Evolutionary conservation across 257 asterid species (phyloP).

Genomic region (Plantago elongata): DNA sequence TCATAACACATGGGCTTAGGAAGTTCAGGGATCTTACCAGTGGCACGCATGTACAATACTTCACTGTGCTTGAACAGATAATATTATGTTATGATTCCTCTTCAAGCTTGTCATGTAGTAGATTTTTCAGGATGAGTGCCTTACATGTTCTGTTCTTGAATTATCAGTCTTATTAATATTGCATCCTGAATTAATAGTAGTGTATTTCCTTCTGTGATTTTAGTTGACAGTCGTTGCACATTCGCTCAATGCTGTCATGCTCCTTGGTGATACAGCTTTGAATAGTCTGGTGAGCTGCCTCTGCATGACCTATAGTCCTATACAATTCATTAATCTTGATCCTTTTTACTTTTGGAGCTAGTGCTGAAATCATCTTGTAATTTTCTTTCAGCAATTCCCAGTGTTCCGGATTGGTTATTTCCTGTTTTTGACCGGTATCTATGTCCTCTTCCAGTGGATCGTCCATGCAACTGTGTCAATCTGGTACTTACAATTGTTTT

Average conservation of each 20-base stretch:
- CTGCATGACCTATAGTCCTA: conserved; percentile 11
- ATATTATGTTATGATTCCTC: too few species aligned
- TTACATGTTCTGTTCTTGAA: conserved; percentile 7
- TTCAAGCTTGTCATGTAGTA: too few species aligned
- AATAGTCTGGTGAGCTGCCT: conserved; percentile 67
- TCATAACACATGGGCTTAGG: too few species aligned
- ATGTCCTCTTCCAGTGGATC: conserved; percentile 85
- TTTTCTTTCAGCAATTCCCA: conserved; percentile 59
- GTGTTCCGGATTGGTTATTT: conserved; percentile 82
- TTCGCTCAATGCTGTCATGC: conserved; percentile 63
- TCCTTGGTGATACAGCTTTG: conserved; percentile 75
- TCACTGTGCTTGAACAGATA: too few species aligned
- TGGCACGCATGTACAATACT: too few species aligned
- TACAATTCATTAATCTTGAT: conserved; percentile 11
- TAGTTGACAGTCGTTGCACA: conserved; percentile 86
- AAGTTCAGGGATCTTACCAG: too few species aligned
- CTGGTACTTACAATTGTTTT: conserved; percentile 41
- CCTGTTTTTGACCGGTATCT: conserved; percentile 59
- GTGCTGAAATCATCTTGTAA: conserved; percentile 11
- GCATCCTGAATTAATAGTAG: conserved; percentile 11
- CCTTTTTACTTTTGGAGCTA: conserved; percentile 6
- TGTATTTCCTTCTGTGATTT: conserved; percentile 25
- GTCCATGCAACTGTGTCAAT: conserved; percentile 55
- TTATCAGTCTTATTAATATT: not conserved
- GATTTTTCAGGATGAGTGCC: not conserved